A percentile compares a stretch with the other conserved stretches of the same genome.
phyloP scores from a whole-genome alignment of 2,329 filamentous ascomycete species.

The Trichoderma endophyticum region DNA sequence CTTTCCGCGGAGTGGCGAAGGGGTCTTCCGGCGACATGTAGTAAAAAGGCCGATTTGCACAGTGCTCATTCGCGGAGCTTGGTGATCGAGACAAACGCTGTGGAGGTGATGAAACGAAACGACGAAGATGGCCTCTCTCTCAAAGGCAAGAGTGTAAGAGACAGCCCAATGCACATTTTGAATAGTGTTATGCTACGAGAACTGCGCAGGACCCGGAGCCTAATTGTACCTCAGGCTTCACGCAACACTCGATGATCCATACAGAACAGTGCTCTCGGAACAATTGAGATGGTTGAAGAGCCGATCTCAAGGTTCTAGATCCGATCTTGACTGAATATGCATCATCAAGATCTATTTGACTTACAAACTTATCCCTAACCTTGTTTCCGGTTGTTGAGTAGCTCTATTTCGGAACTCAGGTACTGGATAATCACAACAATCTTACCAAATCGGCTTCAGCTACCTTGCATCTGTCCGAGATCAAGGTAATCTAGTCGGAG shows the following conservation, averaged over 20 bases:
- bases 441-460: not conserved
- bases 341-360: not conserved
- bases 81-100: not conserved
- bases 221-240: not conserved
- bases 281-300: not conserved
- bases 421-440: not conserved
- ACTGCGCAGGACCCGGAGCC: not conserved
- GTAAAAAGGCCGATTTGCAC: not conserved
- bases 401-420: not conserved
- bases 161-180: not conserved
- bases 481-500: not conserved
- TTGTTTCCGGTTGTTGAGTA: not conserved
- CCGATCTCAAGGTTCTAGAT: not conserved
- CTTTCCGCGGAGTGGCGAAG: not conserved
- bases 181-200: not conserved
- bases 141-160: too few relatives aligned
- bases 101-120: not conserved
- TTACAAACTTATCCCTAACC: not conserved
- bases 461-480: not conserved
- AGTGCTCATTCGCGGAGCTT: not conserved
- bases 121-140: not conserved
- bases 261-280: not conserved
- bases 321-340: not conserved
- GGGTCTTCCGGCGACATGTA: not conserved
- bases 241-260: not conserved